Percentiles rank a stretch among this genome's conserved stretches.
phyloP scores from a whole-genome alignment of 1,284 basidiomycete species.

The Cutaneotrichosporon mucoides region DNA sequence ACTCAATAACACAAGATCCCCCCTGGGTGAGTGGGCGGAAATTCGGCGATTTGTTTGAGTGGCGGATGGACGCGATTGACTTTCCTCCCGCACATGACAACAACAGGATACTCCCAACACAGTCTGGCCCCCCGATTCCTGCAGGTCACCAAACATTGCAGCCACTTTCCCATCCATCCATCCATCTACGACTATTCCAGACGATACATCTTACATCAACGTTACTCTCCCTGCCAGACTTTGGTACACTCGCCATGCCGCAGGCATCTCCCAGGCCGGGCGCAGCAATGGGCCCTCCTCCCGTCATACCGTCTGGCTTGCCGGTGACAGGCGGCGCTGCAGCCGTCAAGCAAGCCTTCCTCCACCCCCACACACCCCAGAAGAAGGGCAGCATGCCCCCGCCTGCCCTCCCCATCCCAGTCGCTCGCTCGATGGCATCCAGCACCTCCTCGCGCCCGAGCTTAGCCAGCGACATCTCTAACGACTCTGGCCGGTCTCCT shows the following conservation, averaged over 20 bases:
- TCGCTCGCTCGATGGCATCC: constrained; percentile 9
- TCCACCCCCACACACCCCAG: background rate
- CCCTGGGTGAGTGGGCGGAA: too few species aligned
- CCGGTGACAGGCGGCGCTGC: constrained; percentile 6
- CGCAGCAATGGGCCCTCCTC: background rate
- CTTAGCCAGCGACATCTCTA: constrained; percentile 10
- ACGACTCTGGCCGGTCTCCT: background rate
- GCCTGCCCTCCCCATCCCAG: constrained; percentile 10
- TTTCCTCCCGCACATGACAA: background rate
- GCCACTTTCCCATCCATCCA: background rate
- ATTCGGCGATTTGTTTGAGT: constrained; percentile 1
- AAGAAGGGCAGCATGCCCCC: constrained; percentile 14
- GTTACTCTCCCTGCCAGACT: too few species aligned
- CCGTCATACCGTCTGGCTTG: constrained; percentile 2
- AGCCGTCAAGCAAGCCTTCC: constrained; percentile 1
- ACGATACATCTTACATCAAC: constrained; percentile 1
- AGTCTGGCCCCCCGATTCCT: too few species aligned
- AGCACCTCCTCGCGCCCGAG: constrained; percentile 12
- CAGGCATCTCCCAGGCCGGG: background rate
- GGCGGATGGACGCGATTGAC: constrained; percentile 1
- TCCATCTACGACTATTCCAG: background rate
- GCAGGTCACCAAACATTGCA: constrained; percentile 7
- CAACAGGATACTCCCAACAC: background rate
- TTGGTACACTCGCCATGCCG: constrained; percentile 4
- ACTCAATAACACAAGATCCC: too few species aligned